phyloP scores from a whole-genome alignment of 176 grass and related monocot species.

The Sorghum bicolor region DNA sequence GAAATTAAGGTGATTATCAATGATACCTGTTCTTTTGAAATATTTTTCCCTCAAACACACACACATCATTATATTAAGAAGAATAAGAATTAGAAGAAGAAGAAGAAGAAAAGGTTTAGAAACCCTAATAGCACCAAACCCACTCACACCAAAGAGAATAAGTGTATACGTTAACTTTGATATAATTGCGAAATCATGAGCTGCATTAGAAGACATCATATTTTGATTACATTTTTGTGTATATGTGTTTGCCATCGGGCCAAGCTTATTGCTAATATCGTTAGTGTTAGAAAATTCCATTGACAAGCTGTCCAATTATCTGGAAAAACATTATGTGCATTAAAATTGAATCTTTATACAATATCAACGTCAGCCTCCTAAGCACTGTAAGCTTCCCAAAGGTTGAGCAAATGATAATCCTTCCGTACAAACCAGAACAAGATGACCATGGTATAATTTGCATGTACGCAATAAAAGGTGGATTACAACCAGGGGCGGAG shows the following conservation, averaged over 20 bases:
- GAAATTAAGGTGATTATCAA: constrained; percentile 40
- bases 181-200: constrained; percentile 6
- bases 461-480: not conserved
- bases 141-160: not conserved
- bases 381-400: not conserved
- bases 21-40: constrained; percentile 5
- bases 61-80: not conserved
- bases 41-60: not conserved
- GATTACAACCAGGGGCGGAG: too few species aligned
- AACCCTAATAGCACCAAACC: not conserved
- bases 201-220: not conserved
- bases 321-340: not conserved
- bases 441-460: not conserved
- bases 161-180: not conserved
- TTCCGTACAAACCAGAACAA: not conserved
- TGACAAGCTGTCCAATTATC: constrained; percentile 6
- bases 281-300: not conserved
- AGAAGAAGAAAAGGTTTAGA: not conserved
- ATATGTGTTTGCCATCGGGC: not conserved
- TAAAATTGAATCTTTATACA: not conserved
- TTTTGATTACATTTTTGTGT: not conserved
- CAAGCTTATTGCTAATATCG: not conserved
- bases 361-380: not conserved
- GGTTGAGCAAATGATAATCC: constrained; percentile 2
- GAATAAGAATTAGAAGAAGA: not conserved